Base-by-base conservation (phyloP, 2,329 filamentous ascomycete genomes). In the Dactylonectria macrodidyma region DNA sequence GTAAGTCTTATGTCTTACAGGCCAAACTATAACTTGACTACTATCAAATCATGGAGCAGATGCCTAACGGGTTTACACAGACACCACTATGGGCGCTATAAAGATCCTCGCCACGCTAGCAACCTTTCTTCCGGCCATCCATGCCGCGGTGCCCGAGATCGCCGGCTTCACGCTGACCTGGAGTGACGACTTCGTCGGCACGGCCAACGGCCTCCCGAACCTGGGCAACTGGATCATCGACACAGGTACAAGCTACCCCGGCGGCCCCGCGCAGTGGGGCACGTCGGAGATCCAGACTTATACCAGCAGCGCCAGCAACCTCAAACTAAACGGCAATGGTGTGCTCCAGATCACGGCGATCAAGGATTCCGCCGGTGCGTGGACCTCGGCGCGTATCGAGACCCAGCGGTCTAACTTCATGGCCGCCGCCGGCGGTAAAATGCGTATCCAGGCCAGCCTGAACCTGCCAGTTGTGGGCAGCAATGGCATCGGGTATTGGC, bases 271-370 rank as follows among this genome's bases (percentile, higher is more conserved):
- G 8, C 78, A 83, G 67, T 87, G 85, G 85, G 85, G 86, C 56
- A 88, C 85, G 4, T 80, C 81, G 64, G 85, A 87, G 73, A 77
- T 83, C 19, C 78, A 87, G 73, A 81, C 78, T 1, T 87, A 87
- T 76, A 86, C 84, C 24, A 71, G 73, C 52, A 76, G 77, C 38
- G 38, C 70, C 12, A 65, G 73, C 48, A 87, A 87, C 75, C 70
- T 86, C 50, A 77, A 73, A 63, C 77, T 85, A 67, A 82, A 81
- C 12, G 66, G 73, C 8, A 34, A 70, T 47, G n/a, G 79, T 12
- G 80, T 78, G 6, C 80, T 87, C 11, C 73, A 74, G 46, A 85
- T 85, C 58, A 76, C 77, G 9, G 71, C 75, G 16, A 9, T 69
- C 22, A 65, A 65, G 50, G 50, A 80, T 78, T 0, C 78, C 78